These are phyloP conservation scores for Russula sp. DNA, from an alignment of 768 basidiomycete genomes.

Conservation along the genomic window DNA sequence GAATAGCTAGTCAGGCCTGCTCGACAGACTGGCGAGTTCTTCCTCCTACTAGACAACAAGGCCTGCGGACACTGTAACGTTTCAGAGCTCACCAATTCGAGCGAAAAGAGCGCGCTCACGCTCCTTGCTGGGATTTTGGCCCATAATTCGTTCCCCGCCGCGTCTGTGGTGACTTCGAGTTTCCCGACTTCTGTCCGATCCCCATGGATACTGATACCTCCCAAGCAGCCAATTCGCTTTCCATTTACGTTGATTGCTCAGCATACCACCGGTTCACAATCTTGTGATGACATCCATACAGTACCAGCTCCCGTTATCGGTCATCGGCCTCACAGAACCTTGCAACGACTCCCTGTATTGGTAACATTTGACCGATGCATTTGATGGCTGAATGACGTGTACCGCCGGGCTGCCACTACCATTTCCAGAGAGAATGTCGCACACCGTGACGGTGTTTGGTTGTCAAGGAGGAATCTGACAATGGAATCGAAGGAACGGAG, in stretches of 20 bases:
- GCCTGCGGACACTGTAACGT: not conserved
- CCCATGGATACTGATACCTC: not conserved
- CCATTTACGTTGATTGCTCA: too few species aligned
- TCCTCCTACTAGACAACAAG: not conserved
- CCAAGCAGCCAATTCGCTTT: not conserved
- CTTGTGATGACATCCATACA: not conserved
- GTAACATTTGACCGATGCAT: not conserved
- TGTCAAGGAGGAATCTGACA: too few species aligned
- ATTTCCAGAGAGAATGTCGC: too few species aligned
- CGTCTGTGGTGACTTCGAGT: not conserved
- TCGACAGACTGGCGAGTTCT: conserved; percentile 11
- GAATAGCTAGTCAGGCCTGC: too few species aligned
- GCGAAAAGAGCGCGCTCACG: not conserved
- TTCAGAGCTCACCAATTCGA: conserved; percentile 1
- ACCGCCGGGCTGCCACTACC: too few species aligned
- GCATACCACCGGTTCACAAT: not conserved
- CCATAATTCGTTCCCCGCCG: not conserved
- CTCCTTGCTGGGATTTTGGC: not conserved
- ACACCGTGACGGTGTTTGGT: too few species aligned
- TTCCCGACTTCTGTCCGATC: not conserved
- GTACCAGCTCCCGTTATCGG: not conserved
- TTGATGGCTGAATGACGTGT: not conserved
- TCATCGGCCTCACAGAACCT: not conserved
- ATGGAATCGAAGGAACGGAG: too few species aligned
- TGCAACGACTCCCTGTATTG: not conserved